Evolutionary conservation across 2,329 filamentous ascomycete genomes (phyloP).

Genomic region (Zymoseptoria pseudotritici): DNA sequence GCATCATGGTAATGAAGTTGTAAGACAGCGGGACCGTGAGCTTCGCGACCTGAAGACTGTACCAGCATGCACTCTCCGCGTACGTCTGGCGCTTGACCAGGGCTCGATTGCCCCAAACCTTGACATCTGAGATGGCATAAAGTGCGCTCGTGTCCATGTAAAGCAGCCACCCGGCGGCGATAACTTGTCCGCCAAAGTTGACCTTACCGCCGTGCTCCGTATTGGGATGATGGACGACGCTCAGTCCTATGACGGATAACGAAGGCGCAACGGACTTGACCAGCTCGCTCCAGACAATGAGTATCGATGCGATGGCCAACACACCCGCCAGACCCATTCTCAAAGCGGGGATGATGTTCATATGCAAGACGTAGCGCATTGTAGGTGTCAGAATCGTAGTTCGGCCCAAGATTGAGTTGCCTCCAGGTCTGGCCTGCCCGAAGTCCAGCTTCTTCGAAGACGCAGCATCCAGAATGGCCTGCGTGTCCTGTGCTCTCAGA

Average conservation of each 20-base stretch:
- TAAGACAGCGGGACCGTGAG: conserved; percentile 88
- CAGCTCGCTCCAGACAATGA: conserved; percentile 88
- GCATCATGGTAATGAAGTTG: conserved; percentile 91
- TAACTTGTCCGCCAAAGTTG: conserved; percentile 77
- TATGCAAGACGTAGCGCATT: conserved; percentile 70
- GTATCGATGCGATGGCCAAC: conserved; percentile 66
- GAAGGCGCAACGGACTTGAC: conserved; percentile 73
- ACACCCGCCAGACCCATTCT: conserved; percentile 59
- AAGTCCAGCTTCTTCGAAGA: conserved; percentile 76
- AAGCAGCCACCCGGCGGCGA: conserved; percentile 79
- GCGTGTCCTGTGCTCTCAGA: conserved; percentile 63
- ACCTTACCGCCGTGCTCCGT: conserved; percentile 58
- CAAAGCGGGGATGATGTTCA: conserved; percentile 62
- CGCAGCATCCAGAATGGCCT: conserved; percentile 75
- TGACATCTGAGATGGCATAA: conserved; percentile 81
- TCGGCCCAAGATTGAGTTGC: conserved; percentile 41
- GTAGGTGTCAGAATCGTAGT: conserved; percentile 66
- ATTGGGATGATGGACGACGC: conserved; percentile 68
- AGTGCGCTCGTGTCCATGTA: conserved; percentile 95
- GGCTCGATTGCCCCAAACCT: conserved; percentile 94
- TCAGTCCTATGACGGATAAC: conserved; percentile 62
- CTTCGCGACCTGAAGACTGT: conserved; percentile 83
- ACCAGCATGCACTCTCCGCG: conserved; percentile 91
- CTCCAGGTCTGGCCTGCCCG: conserved; percentile 35
- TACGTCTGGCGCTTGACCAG: conserved; percentile 87